Evolutionary conservation across 768 basidiomycete species (phyloP), one percentile per base, ranked within the genome.

Genomic region (Leccinum incarnatum): DNA sequence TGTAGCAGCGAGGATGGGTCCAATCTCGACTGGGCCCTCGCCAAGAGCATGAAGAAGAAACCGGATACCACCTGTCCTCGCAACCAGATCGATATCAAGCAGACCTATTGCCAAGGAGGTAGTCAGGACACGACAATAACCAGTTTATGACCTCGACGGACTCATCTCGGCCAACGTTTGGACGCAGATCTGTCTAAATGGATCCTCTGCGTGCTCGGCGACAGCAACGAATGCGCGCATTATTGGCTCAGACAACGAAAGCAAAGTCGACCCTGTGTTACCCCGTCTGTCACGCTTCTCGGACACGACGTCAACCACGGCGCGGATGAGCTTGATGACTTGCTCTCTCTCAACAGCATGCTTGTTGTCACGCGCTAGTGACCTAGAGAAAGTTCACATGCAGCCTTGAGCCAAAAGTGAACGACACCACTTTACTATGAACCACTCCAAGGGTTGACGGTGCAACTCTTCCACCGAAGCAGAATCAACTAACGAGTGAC

Each of bases 191-290:
- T 82, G 78, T 57, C 89, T 81, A 67, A 98, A 91, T 1, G 90
- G 87, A 66, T 98, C 97, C 63, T 98, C 97, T 10, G 83, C 79
- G 57, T 93, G 90, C 71, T 99, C 97, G 0, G 95, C 94, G 12
- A 97, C 84, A 9, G 95, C 92, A 42, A 98, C 85, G n/a, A 98
- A 76, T 11, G 93, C 91, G 32, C 97, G 84, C 76, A 98, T 84
- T 53, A 94, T 82, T 29, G 86, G 77, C 65, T 91, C 86, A 7
- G 89, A 87, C 52, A 94, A 70, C 12, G 86, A 86, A 4, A 89
- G 81, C 2, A 71, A 70, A 11, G 80, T 79, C 10, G 77, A 67
- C 10, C 77, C 78, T 9, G 60, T 60, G 40, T 74, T 74, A 21
- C 75, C 74, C 27, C 77, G 70, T 46, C 76, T 75, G 27, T 81